These are phyloP conservation scores for Linum tenue DNA, from an alignment of 345 rosid genomes.

Conservation along the genomic window DNA sequence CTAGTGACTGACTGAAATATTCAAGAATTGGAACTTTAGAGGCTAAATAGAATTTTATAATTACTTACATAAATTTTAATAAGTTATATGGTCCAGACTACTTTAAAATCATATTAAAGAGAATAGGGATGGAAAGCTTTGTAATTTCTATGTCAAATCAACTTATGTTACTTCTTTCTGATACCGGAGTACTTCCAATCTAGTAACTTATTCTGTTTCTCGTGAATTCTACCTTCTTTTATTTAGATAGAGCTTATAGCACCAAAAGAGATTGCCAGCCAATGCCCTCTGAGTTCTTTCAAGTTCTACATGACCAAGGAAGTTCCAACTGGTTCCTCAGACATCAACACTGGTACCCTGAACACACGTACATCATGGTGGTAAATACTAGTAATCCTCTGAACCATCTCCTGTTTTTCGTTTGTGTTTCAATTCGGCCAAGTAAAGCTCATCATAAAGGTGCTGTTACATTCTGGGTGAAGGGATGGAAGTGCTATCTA, in stretches of 20 bases:
- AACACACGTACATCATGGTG: conserved; percentile 58
- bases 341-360: conserved; percentile 34
- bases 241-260: conserved; percentile 41
- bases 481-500: conserved; percentile 60
- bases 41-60: too few species aligned
- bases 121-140: too few species aligned
- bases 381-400: conserved; percentile 12
- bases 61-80: too few species aligned
- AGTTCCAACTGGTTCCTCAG: conserved; percentile 37
- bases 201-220: too few species aligned
- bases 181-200: too few species aligned
- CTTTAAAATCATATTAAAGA: too few species aligned
- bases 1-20: too few species aligned
- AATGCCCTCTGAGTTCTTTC: conserved; percentile 46
- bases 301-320: conserved; percentile 40
- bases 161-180: too few species aligned
- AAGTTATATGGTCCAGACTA: too few species aligned
- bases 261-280: conserved; percentile 33
- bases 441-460: too few species aligned
- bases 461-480: not conserved
- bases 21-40: too few species aligned
- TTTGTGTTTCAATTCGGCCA: not conserved
- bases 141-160: too few species aligned
- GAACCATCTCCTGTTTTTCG: not conserved
- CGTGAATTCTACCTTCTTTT: not conserved